phyloP scores from a whole-genome alignment of 805 yeast genomes.

The Cyberlindnera sargentensis region DNA sequence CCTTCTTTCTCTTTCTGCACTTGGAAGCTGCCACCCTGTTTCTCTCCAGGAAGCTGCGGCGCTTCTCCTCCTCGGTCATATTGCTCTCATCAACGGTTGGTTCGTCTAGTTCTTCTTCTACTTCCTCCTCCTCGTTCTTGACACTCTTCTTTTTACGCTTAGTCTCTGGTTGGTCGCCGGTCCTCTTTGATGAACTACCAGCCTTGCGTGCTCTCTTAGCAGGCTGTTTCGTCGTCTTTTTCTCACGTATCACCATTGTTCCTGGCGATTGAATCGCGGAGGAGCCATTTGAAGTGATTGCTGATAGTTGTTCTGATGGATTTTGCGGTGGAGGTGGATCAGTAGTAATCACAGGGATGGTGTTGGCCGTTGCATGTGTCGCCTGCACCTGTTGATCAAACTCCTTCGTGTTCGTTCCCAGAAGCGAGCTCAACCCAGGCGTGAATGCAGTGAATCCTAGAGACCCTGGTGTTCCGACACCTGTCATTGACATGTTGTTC shows the following conservation, averaged over 20 bases:
- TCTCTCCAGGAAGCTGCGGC: constrained; percentile 74
- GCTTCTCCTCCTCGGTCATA: constrained; percentile 65
- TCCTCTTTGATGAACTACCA: background rate
- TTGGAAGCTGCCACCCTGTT: constrained; percentile 93
- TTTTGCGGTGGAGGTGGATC: background rate
- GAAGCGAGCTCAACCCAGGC: constrained; percentile 31
- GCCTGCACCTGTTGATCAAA: constrained; percentile 12
- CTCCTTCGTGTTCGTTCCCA: constrained; percentile 16
- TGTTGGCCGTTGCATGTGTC: background rate
- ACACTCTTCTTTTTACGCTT: background rate
- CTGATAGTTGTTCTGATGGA: too few species aligned
- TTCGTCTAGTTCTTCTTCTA: background rate
- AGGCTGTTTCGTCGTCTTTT: background rate
- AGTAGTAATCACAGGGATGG: background rate
- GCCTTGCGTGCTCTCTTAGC: background rate
- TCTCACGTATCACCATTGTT: background rate
- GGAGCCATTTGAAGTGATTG: background rate
- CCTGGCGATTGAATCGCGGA: background rate
- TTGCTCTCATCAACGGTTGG: constrained; percentile 1
- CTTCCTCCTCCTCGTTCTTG: too few species aligned
- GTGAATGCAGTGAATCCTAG: constrained; percentile 20
- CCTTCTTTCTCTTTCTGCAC: constrained; percentile 92
- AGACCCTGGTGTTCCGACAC: constrained; percentile 20
- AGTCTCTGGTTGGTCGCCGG: background rate
- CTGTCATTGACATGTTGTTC: constrained; percentile 25